A percentile compares a stretch with the other conserved stretches of the same genome.
phyloP scores from a whole-genome alignment of 768 basidiomycete species.

The Pilatotrama ljubarskyi region DNA sequence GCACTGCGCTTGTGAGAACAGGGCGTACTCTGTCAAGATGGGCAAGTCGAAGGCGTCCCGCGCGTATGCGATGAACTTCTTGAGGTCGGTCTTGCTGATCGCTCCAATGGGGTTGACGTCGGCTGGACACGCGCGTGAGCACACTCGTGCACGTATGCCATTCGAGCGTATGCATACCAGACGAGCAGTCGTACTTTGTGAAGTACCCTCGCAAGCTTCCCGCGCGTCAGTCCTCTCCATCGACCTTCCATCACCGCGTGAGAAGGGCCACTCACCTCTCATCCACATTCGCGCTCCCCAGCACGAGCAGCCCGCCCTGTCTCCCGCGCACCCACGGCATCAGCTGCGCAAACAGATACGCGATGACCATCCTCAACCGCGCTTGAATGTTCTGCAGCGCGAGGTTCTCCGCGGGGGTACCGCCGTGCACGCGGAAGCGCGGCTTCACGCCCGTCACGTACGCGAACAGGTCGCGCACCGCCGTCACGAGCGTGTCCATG shows the following conservation, averaged over 20 bases:
- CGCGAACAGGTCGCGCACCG: slow-evolving; percentile 79
- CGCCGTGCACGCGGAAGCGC: slow-evolving; percentile 85
- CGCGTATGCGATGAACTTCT: slow-evolving; percentile 91
- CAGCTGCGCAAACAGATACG: slow-evolving; percentile 94
- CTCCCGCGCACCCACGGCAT: slow-evolving; percentile 89
- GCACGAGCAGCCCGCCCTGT: slow-evolving; percentile 83
- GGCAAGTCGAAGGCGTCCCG: slow-evolving; percentile 79
- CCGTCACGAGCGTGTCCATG: slow-evolving; percentile 90
- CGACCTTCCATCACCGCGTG: neutral
- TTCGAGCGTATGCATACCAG: slow-evolving; percentile 46
- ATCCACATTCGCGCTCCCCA: slow-evolving; percentile 98
- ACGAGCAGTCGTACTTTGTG: slow-evolving; percentile 97
- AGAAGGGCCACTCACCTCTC: slow-evolving; percentile 64
- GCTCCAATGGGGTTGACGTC: slow-evolving; percentile 99
- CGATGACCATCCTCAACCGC: slow-evolving; percentile 88
- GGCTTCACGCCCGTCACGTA: slow-evolving; percentile 76
- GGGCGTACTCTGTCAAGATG: slow-evolving; percentile 66
- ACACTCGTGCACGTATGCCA: neutral
- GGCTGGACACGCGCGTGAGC: slow-evolving; percentile 45
- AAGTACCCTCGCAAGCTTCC: slow-evolving; percentile 89
- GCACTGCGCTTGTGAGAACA: slow-evolving; percentile 5
- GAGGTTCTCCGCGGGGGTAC: slow-evolving; percentile 84
- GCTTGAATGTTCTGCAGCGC: slow-evolving; percentile 98
- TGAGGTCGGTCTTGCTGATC: slow-evolving; percentile 96
- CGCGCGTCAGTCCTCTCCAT: neutral